Conservation (phyloP, 176 grass and related monocot genomes). For the Calamus simplicifolius region DNA sequence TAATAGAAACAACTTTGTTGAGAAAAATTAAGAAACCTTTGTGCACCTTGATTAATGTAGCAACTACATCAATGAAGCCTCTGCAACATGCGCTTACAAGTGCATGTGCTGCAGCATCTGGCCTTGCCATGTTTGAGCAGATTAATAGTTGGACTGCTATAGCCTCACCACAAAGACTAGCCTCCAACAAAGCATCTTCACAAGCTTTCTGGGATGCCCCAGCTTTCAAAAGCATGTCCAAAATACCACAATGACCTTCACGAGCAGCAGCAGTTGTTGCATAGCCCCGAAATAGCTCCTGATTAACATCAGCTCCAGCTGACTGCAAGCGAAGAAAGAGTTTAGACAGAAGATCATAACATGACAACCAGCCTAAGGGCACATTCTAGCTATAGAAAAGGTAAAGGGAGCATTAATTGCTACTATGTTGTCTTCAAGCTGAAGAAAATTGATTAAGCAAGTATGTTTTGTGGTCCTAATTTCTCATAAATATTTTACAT, state of each 20-base stretch:
- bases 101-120: conserved; percentile 31
- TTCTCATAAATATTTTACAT: too few relatives aligned
- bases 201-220: conserved; percentile 38
- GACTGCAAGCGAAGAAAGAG: conserved; percentile 13
- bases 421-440: too few relatives aligned
- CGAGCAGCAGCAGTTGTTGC: conserved; percentile 51
- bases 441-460: too few relatives aligned
- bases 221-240: conserved; percentile 39
- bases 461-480: too few relatives aligned
- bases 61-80: conserved; percentile 45
- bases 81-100: conserved; percentile 46
- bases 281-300: conserved; percentile 53
- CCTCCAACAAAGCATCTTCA: conserved; percentile 47
- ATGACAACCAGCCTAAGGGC: too few relatives aligned
- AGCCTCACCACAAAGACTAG: conserved; percentile 29
- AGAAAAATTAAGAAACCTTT: neutral
- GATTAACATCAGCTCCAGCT: conserved; percentile 48
- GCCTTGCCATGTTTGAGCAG: conserved; percentile 31
- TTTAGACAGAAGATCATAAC: too few relatives aligned
- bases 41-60: conserved; percentile 36
- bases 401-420: too few relatives aligned
- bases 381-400: too few relatives aligned
- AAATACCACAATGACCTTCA: conserved; percentile 33
- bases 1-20: neutral
- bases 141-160: conserved; percentile 23